Evolutionary conservation across 768 basidiomycete genomes (phyloP), one percentile per base, ranked within the genome.

Genomic region (Mycena rebaudengoi): DNA sequence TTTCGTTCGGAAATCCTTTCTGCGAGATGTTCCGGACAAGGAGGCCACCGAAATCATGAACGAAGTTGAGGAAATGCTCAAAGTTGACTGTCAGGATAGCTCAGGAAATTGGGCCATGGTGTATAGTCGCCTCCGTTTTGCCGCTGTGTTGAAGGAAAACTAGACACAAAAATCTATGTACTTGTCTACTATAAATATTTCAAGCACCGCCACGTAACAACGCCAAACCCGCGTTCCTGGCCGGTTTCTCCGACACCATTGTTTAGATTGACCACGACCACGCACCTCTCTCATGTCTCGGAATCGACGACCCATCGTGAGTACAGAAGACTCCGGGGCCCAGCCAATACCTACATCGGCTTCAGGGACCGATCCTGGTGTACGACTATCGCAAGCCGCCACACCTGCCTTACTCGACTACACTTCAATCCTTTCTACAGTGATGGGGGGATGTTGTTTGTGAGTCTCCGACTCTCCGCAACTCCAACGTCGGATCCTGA

Each of bases 371-470:
- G 78, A 79, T 60, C 61, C 68, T 33, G 79, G 77, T 26, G 64
- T 80, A 23, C 64, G 68, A 7, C 49, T 72, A 26, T 62, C 74
- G 46, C 74, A 78, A 64, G 72, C 72, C n/a, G n/a, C n/a, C 29
- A 73, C 71, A 16, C 79, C 82, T 46, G 78, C 74, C 43, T 43
- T 82, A 21, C 53, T 82, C 8, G 82, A 83, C 63, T 77, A 79
- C 49, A 76, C 76, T 63, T 66, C 73, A 32, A 80, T 86, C 21
- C 71, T 92, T 21, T 80, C 83, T 1, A 81, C 91, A 67, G 88
- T 95, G 5, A 85, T 94, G 67, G 93, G 93, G 23, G 93, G 94
- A 20, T 95, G 94, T 70, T 95, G 94, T 84, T 81, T 88, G 90
- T 91, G 75, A 55, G 88, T 84, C n/a, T 46, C 43, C 40, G 4